Percentiles rank a stretch among this genome's conserved stretches.
These are phyloP conservation scores for Aschersonia sp. DNA, from an alignment of 2,329 filamentous ascomycete species.

Conservation along the genomic window DNA sequence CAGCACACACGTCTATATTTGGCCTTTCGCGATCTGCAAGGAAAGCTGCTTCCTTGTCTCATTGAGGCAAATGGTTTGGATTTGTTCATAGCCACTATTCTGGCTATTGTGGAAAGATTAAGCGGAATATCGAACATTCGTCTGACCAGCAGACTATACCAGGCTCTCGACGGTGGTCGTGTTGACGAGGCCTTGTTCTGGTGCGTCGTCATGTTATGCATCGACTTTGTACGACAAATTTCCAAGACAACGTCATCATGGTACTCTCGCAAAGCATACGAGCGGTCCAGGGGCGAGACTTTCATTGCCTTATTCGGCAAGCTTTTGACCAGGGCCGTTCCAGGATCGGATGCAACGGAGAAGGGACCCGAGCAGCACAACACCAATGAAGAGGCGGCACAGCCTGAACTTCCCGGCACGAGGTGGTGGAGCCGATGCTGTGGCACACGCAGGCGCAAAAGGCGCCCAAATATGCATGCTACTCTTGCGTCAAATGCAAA, in stretches of 20 bases:
- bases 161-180: constrained; percentile 15
- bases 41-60: constrained; percentile 56
- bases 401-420: constrained; percentile 1
- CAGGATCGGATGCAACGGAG: constrained; percentile 22
- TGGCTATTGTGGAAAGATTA: constrained; percentile 41
- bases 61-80: constrained; percentile 68
- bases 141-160: constrained; percentile 21
- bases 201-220: constrained; percentile 19
- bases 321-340: constrained; percentile 21
- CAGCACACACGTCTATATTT: constrained; percentile 65
- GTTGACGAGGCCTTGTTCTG: constrained; percentile 18
- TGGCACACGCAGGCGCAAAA: constrained; percentile 7
- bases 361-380: constrained; percentile 13
- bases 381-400: neutral
- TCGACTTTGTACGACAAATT: constrained; percentile 19
- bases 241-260: constrained; percentile 38
- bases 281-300: constrained; percentile 63
- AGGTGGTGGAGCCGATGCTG: constrained; percentile 9
- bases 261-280: constrained; percentile 75
- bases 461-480: constrained; percentile 12
- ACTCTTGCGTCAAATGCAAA: constrained; percentile 70
- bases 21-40: constrained; percentile 57
- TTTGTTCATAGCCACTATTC: constrained; percentile 48
- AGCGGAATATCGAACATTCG: constrained; percentile 23
- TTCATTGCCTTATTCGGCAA: constrained; percentile 23